Conservation (phyloP, 768 basidiomycete genomes). For the Dentipellis fragilis region DNA sequence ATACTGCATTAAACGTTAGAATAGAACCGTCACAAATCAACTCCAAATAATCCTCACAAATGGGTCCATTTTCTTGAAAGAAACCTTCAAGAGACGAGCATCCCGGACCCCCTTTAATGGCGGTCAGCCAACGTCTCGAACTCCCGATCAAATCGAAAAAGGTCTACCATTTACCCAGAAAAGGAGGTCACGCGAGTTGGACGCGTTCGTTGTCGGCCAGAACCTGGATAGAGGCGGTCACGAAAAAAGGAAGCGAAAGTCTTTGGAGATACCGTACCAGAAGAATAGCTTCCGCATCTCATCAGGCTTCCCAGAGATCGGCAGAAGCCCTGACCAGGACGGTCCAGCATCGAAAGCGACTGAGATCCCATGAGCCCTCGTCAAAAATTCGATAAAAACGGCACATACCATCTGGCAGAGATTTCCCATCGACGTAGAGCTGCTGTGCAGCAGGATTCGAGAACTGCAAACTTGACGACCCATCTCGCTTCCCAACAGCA, state of each 20-base stretch:
- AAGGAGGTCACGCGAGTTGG: slow-evolving; percentile 19
- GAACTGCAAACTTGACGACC: neutral
- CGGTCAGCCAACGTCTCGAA: neutral
- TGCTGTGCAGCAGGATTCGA: slow-evolving; percentile 7
- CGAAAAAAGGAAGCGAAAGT: neutral
- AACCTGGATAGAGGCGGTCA: slow-evolving; percentile 16
- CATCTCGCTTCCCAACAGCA: neutral
- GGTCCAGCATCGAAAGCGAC: slow-evolving; percentile 28
- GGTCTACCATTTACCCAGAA: slow-evolving; percentile 26
- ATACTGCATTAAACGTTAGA: slow-evolving; percentile 30
- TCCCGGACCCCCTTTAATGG: slow-evolving; percentile 48
- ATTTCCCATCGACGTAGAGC: slow-evolving; percentile 26
- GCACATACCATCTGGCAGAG: slow-evolving; percentile 20
- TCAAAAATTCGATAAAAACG: neutral
- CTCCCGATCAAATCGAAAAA: neutral
- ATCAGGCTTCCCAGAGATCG: slow-evolving; percentile 19
- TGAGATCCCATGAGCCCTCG: slow-evolving; percentile 5
- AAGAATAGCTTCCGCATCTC: slow-evolving; percentile 38
- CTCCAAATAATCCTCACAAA: slow-evolving; percentile 27
- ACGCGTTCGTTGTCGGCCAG: slow-evolving; percentile 23
- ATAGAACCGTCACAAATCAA: neutral
- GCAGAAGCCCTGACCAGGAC: slow-evolving; percentile 21
- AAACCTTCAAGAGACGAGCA: slow-evolving; percentile 66
- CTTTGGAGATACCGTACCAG: slow-evolving; percentile 9
- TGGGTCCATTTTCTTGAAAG: slow-evolving; percentile 57